Conservation (phyloP, 371 early-diverging fungal genomes). For the Mycotypha africana region DNA sequence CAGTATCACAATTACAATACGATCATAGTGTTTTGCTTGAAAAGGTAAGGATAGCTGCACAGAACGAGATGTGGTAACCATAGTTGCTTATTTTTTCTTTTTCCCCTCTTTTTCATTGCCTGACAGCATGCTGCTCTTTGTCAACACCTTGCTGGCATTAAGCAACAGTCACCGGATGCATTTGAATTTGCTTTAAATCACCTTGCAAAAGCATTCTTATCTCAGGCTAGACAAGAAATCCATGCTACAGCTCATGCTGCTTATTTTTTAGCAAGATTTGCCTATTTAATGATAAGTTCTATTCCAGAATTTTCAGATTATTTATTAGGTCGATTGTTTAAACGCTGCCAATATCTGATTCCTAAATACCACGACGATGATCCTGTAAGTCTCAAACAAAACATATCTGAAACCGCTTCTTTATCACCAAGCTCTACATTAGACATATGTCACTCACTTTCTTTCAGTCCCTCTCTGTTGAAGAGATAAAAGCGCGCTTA, state of each 20-base stretch:
- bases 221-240: conserved; percentile 76
- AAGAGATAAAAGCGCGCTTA: conserved; percentile 30
- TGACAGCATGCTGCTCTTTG: conserved; percentile 43
- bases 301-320: conserved; percentile 63
- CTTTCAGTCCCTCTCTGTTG: conserved; percentile 23
- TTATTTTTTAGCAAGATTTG: conserved; percentile 68
- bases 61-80: no score
- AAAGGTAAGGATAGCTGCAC: conserved; percentile 22
- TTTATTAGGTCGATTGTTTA: conserved; percentile 68
- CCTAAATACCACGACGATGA: conserved; percentile 60
- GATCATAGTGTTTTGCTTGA: conserved; percentile 18
- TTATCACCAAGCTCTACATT: neutral
- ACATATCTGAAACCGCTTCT: no score
- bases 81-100: no score
- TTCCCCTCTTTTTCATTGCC: neutral
- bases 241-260: conserved; percentile 57
- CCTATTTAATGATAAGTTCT: conserved; percentile 51
- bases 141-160: conserved; percentile 41
- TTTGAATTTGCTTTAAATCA: conserved; percentile 59
- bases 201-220: conserved; percentile 55
- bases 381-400: conserved; percentile 50
- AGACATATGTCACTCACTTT: neutral
- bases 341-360: conserved; percentile 74
- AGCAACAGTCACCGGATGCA: conserved; percentile 33
- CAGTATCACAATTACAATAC: conserved; percentile 20